phyloP scores from a whole-genome alignment of 257 asterid genomes.

The Solanum pennellii region DNA sequence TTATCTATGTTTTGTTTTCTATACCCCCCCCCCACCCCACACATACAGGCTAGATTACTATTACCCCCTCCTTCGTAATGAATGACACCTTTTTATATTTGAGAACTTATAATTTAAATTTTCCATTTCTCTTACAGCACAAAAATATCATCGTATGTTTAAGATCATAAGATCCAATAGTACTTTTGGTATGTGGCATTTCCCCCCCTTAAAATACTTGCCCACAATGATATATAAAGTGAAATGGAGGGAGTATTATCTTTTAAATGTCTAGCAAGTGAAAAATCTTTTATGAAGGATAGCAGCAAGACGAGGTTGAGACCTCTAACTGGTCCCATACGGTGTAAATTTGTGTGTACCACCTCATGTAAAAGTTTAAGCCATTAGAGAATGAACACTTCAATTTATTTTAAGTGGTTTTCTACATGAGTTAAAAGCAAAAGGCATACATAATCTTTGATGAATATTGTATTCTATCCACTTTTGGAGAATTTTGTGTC shows the following conservation, averaged over 20 bases:
- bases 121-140: background rate
- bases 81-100: background rate
- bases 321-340: background rate
- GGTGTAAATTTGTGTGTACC: background rate
- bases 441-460: background rate
- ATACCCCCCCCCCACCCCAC: background rate
- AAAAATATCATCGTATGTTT: background rate
- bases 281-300: background rate
- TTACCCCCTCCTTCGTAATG: background rate
- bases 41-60: background rate
- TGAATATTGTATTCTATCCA: background rate
- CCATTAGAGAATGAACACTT: background rate
- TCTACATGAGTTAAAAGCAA: background rate
- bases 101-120: background rate
- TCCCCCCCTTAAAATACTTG: background rate
- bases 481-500: background rate
- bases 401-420: background rate
- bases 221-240: background rate
- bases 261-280: background rate
- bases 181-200: background rate
- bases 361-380: background rate
- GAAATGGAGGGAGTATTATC: background rate
- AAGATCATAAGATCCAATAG: background rate
- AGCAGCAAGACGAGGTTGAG: background rate
- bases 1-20: background rate